Base-by-base conservation (phyloP, 768 basidiomycete species). In the Podaxis sp. region DNA sequence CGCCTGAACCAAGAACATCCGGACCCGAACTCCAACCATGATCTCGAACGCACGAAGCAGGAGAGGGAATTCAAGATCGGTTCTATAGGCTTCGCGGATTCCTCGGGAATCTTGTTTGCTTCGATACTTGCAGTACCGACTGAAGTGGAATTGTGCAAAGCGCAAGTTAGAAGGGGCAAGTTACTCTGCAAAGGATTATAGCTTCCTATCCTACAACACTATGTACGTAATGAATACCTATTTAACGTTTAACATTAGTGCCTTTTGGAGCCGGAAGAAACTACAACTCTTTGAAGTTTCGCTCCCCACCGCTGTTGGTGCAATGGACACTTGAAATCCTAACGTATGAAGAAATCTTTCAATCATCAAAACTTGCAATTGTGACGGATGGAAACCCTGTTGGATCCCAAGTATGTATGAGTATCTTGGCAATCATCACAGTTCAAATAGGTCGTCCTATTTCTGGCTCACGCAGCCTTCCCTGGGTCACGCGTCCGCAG, bases 21-120 rank as follows among this genome's bases (percentile, higher is more conserved):
- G 5, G 79, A 84, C 63, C 72, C 81, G 4, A 73, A 76, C 29
- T 73, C 76, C 17, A 74, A 73, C 55, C 76, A 81, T 61, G 82
- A 87, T 64, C 68, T 77, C 41, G 89, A 90, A 69, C 80, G 85
- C 41, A 78, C 82, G 27, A 81, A 83, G 69, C 92, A 94, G 71
- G 90, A 91, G 69, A 82, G 87, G 50, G 94, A 95, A 75, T 95
- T 94, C 76, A 88, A 87, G 80, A 96, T 96, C 58, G 93, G 93
- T 5, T 90, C 90, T 2, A 88, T 96, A 50, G 94, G 94, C 1
- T 89, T 95, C 63, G 81, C 92, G 5, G 94, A 96, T 71, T 89
- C 88, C 27, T 79, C 84, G 15, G 93, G 93, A 0, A 93, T 87
- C 53, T 71, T 87, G 19, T 69, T 84, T 51, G 90, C 90, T 9